Base-by-base conservation (phyloP, 2,329 filamentous ascomycete genomes). In the Neopestalotiopsis rosae region DNA sequence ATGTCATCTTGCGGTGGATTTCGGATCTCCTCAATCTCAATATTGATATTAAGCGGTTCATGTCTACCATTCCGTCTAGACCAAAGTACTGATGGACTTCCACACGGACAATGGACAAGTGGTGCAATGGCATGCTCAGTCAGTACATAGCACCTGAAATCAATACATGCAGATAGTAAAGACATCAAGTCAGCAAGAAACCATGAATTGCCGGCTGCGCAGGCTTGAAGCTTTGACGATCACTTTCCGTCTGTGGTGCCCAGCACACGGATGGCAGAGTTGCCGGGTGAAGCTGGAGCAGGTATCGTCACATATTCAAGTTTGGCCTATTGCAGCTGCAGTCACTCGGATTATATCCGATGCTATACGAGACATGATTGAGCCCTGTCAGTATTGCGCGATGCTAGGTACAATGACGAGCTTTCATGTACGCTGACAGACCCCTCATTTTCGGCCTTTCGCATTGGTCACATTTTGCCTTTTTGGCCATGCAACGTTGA, bases 1-100 rank as follows among this genome's bases (percentile, higher is more conserved):
- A 69, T 38, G 71, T 80, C 30, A 77, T 79, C 56, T 65, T 80
- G 32, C 42, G 71, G n/a, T 80, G 78, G 77, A 71, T 81, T 5
- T 76, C 79, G 56, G 71, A 73, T 61, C 10, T 80, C n/a, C 65
- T 80, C 4, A 78, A 74, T 4, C 59, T 80, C 61, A 67, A 75
- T 7, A 76, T 73, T 14, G 73, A 79, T 64, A 58, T 71, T 9
- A 49, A 64, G 17, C 57, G 71, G 6, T 76, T 77, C 59, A 40
- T 77, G 67, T 71, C 72, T 0, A 78, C 74, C 2, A 72, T 78
- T 20, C 75, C 76, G 1, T 77, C 69, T 20, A 73, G 72, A 58
- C 70, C 75, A 5, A 72, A 74, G 58, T 77, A 62, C 20, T 62
- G 28, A 59, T 30, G 9, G 20, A 9, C 6, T 28, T 32, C 24